Evolutionary conservation across 345 rosid genomes (phyloP), one percentile per base, ranked within the genome.

Genomic region (Pistacia integerrima): DNA sequence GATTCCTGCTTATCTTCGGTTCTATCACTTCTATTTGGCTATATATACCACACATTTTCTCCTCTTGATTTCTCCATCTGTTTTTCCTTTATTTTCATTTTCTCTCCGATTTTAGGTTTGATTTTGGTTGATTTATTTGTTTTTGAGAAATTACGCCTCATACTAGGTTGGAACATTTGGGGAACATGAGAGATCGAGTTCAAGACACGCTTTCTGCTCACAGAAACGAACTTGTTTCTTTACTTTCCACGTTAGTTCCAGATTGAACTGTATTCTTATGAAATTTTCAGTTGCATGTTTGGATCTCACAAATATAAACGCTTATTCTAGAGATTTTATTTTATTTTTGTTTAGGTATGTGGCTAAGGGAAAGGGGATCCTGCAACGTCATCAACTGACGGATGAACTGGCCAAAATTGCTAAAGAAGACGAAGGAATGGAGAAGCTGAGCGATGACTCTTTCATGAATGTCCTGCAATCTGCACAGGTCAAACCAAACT

Each of bases 141-240:
- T 70, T 75, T 67, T 82, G 73, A 30, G 14, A 11, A 63, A 64
- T 58, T 69, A 82, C 73, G 84, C 84, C 86, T 22, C 51, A 62
- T 12, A 73, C 74, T 57, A 77, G 79, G 77, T 84, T 66, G 4
- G 83, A 71, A n/a, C 57, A 51, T 55, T 13, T 49, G 12, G n/a
- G 28, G 59, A 78, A 78, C 25, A 85, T 83, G 87, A 75, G 89
- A 63, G 93, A 87, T 64, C 72, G 85, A 70, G 68, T 89, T 48
- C 85, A 80, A 56, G 87, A 86, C 52, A 74, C 87, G 20, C 80
- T 89, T 74, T 80, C 85, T 69, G 87, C 84, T 78, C 77, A 85
- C 69, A 85, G 81, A 30, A 84, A 83, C 73, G 87, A 85, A 78
- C 82, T 89, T 41, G 86, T 87, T 69, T 87, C 87, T 75, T 88